Evolutionary conservation across 805 yeast species (phyloP).

Genomic region (Lachancea meyersii): DNA sequence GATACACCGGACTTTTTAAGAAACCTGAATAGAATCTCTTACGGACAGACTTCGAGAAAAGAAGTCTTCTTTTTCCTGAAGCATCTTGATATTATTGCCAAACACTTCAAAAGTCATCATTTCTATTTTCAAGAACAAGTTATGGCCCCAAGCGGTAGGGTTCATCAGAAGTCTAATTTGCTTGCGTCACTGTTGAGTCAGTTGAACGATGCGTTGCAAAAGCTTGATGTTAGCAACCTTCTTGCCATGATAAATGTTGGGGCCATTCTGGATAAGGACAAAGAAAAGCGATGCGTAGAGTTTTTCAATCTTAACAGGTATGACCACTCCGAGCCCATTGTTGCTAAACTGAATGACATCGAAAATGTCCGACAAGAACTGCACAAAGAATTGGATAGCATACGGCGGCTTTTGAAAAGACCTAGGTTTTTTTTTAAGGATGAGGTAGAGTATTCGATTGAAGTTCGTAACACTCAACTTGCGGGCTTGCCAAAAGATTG

Average conservation of each 20-base stretch:
- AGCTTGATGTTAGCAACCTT: conserved; percentile 32
- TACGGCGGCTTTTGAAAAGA: conserved; percentile 44
- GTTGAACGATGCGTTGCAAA: conserved; percentile 33
- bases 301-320: conserved; percentile 38
- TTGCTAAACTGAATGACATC: conserved; percentile 35
- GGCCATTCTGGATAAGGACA: conserved; percentile 47
- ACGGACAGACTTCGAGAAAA: conserved; percentile 50
- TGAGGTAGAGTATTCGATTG: conserved; percentile 69
- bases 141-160: conserved; percentile 13
- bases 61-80: conserved; percentile 53
- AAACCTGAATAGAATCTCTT: conserved; percentile 51
- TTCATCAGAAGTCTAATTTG: conserved; percentile 25
- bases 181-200: conserved; percentile 36
- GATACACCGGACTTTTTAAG: conserved; percentile 52
- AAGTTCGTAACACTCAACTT: conserved; percentile 56
- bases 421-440: conserved; percentile 54
- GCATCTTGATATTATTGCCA: conserved; percentile 36
- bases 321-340: conserved; percentile 38
- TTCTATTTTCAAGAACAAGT: conserved; percentile 28
- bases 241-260: conserved; percentile 45
- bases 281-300: conserved; percentile 39
- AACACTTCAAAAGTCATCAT: conserved; percentile 28
- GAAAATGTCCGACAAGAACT: conserved; percentile 42
- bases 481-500: conserved; percentile 64
- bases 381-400: conserved; percentile 43